Conservation (phyloP, 441 rosid genomes). For the Cnidoscolus chayamansa region DNA sequence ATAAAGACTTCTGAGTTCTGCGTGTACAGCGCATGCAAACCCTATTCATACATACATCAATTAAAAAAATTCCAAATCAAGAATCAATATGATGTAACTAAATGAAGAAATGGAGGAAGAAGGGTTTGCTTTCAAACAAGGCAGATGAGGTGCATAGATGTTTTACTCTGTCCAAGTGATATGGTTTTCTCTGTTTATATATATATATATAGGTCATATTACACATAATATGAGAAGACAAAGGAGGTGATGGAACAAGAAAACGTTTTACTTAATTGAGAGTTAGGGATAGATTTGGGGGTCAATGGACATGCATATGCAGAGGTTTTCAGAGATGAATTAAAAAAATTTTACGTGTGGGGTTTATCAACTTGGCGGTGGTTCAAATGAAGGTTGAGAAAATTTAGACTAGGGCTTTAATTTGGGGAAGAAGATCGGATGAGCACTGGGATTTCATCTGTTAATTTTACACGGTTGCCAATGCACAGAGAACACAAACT, state of each 20-base stretch:
- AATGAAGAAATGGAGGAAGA: not conserved
- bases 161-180: not conserved
- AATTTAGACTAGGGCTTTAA: conserved; percentile 11
- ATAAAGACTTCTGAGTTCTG: not conserved
- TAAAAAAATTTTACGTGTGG: not conserved
- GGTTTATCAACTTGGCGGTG: not conserved
- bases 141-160: not conserved
- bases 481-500: conserved; percentile 40
- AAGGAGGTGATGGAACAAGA: too few relatives aligned
- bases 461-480: conserved; percentile 28
- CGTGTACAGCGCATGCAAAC: conserved; percentile 18
- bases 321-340: not conserved
- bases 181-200: not conserved
- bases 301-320: not conserved
- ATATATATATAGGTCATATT: too few relatives aligned
- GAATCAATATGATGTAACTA: not conserved
- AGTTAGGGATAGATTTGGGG: not conserved
- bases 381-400: conserved; percentile 1
- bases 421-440: conserved; percentile 19
- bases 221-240: too few relatives aligned
- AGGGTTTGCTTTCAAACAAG: not conserved
- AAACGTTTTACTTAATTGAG: too few relatives aligned
- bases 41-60: too few relatives aligned
- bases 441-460: conserved; percentile 18
- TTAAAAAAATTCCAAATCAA: not conserved